Conservation (phyloP, 345 rosid species). For the Populus deltoides region DNA sequence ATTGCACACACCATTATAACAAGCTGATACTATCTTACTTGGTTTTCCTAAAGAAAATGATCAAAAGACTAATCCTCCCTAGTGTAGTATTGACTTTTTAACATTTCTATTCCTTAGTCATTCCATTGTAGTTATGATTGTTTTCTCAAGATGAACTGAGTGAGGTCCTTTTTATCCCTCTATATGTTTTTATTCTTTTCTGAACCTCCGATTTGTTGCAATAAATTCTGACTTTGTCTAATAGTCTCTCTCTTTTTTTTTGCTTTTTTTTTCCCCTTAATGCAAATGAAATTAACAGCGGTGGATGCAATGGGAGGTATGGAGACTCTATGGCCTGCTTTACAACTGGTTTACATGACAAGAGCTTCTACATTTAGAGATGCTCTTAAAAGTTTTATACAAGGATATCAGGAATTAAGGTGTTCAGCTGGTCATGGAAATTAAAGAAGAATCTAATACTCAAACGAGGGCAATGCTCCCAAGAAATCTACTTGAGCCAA, state of each 20-base stretch:
- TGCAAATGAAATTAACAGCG: constrained; percentile 40
- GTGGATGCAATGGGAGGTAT: constrained; percentile 93
- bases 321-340: constrained; percentile 85
- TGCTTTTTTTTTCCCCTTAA: neutral
- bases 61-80: neutral
- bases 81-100: neutral
- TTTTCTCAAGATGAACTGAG: neutral
- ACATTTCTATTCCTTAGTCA: neutral
- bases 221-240: constrained; percentile 1
- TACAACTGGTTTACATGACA: constrained; percentile 85
- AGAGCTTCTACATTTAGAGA: constrained; percentile 82
- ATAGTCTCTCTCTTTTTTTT: too few relatives aligned
- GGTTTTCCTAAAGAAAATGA: neutral
- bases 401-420: constrained; percentile 74
- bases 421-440: constrained; percentile 61
- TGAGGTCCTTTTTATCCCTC: neutral
- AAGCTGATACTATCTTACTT: neutral
- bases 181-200: neutral
- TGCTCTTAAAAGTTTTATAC: constrained; percentile 64
- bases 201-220: neutral
- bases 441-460: constrained; percentile 42
- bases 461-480: constrained; percentile 25
- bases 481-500: constrained; percentile 24
- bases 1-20: neutral
- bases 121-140: neutral